Base-by-base conservation (phyloP, 345 rosid genomes). In the Salix purpurea region DNA sequence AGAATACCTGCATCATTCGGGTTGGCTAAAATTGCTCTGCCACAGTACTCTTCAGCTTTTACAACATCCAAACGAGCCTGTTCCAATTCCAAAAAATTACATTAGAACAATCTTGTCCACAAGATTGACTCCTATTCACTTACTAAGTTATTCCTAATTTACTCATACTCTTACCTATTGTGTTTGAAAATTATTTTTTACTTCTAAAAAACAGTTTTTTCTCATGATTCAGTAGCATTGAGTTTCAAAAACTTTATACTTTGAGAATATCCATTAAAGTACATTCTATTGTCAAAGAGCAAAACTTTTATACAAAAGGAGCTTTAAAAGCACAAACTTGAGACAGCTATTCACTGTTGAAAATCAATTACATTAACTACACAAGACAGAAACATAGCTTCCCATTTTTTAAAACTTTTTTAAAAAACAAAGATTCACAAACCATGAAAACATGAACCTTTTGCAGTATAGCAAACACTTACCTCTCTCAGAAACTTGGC, bases 401-500 rank as follows among this genome's bases (percentile, higher is more conserved):
- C 65, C 44, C 44, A 1, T 50, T 18, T 50, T 23, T 46, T 36
- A 56, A 6, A 26, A 72, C 13, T n/a, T 11, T 32, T n/a, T 56
- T 56, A 56, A 30, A 15, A 37, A 54, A 58, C 58, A 72, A 56
- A 10, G 2, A 10, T 24, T 1, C 15, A 24, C 15, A 12, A 34
- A 5, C 50, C 65, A 13, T 11, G 16, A 48, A 13, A 48, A 34
- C 26, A 40, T 30, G 56, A 67, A 4, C 46, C 69, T 14, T 28
- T 18, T 14, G 46, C n/a, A 66, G 14, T 30, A 48, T 0, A 32
- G 4, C 65, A n/a, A 34, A 36, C 14, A 2, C 10, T 1, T 72
- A 90, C 97, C 94, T 95, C 97, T 81, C 91, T 95, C 90, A 95
- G 84, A 83, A 88, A 96, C 77, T 76, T 90, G 2, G 98, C 98